Evolutionary conservation across 164 flowering plant species (phyloP), one percentile per base, ranked within the genome.

Genomic region (Cinnamomum chago): DNA sequence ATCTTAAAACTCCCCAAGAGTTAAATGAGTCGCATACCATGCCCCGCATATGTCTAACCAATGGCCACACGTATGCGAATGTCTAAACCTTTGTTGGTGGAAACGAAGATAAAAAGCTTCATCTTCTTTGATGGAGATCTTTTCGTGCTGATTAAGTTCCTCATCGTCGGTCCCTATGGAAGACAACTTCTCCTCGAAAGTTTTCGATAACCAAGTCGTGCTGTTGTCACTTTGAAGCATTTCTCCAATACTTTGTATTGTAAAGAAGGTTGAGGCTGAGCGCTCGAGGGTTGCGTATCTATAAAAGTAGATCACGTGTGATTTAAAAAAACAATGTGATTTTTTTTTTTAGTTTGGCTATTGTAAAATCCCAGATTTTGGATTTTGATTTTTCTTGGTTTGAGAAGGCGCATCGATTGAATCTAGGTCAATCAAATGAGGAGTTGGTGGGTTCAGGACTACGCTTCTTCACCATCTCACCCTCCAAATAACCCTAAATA

Each of bases 201-300:
- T 95, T 11, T 95, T 93, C 70, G 95, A 93, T 80, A 90, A 90
- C 55, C 97, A 92, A 79, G 99, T 92, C 25, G 98, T 92, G 11
- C 98, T 98, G 0, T 83, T 96, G 2, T 90, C 98, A 0, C 88
- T 95, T 58, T 87, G 84, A 74, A 86, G 89, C 80, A 91, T 95
- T 65, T 90, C 92, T 75, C 97, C 95, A 2, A 87, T 95, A 70
- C 95, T 93, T 67, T 91, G 98, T 28, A 91, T 92, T 11, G 97
- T 98, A 15, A 78, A 81, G 2, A 98, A 95, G 84, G 85, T 95
- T 72, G 89, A 93, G 69, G 25, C 73, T 2, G 94, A 90, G 68
- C 91, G 95, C 1, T 97, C 98, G 67, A 86, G 98, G 58, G 97
- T 93, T 24, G 90, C 97, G n/a, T 95, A 92, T 72, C 95, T 93